A percentile compares a stretch with the other conserved stretches of the same genome.
These are phyloP conservation scores for Ramaria sp. DNA, from an alignment of 768 basidiomycete genomes.

Conservation along the genomic window DNA sequence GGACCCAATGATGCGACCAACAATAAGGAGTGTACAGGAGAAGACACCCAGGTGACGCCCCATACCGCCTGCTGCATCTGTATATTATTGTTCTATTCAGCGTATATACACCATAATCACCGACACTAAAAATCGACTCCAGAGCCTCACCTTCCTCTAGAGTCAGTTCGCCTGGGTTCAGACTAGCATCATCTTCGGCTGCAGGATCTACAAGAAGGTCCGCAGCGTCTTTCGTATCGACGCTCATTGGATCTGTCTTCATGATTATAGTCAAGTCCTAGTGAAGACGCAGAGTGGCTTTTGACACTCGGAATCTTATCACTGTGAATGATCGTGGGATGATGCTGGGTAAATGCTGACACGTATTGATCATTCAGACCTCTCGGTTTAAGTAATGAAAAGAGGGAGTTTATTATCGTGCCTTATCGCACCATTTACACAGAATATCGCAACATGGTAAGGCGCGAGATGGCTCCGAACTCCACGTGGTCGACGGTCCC, in stretches of 20 bases:
- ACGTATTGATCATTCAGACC: too few relatives aligned
- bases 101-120: slow-evolving; percentile 14
- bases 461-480: background rate
- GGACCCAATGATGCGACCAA: slow-evolving; percentile 14
- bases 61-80: slow-evolving; percentile 44
- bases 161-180: slow-evolving; percentile 33
- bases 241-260: too few relatives aligned
- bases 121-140: slow-evolving; percentile 17
- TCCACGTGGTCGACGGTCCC: too few relatives aligned
- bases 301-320: too few relatives aligned
- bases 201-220: background rate
- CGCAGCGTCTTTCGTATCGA: too few relatives aligned
- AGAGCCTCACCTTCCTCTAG: slow-evolving; percentile 35
- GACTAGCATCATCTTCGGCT: slow-evolving; percentile 12
- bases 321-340: too few relatives aligned
- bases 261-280: too few relatives aligned
- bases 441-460: background rate
- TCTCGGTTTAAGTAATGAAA: too few relatives aligned
- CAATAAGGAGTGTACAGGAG: slow-evolving; percentile 45
- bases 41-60: slow-evolving; percentile 47
- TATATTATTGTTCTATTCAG: slow-evolving; percentile 10
- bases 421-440: background rate
- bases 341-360: too few relatives aligned
- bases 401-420: too few relatives aligned
- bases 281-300: too few relatives aligned